These are phyloP conservation scores for Kodamaea restingae DNA, from an alignment of 805 yeast genomes.

Conservation along the genomic window DNA sequence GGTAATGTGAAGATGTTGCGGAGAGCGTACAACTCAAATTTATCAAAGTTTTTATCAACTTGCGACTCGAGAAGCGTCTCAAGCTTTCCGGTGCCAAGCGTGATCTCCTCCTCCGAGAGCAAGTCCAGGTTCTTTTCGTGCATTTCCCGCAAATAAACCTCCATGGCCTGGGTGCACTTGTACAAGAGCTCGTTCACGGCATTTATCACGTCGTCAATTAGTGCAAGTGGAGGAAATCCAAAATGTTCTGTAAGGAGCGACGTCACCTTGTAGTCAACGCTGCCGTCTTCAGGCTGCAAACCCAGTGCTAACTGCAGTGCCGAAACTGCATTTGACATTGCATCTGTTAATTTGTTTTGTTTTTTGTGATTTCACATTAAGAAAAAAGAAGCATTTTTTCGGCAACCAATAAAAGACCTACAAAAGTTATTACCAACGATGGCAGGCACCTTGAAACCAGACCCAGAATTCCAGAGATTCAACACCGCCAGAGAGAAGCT, in stretches of 20 bases:
- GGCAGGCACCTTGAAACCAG: constrained; percentile 45
- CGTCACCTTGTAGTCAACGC: constrained; percentile 23
- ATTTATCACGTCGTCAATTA: constrained; percentile 84
- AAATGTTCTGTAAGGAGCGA: constrained; percentile 75
- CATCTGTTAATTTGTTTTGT: constrained; percentile 1
- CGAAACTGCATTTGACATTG: no score
- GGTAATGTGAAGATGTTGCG: constrained; percentile 77
- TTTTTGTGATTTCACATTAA: no score
- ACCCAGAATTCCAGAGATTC: constrained; percentile 39
- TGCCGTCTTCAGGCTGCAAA: no score
- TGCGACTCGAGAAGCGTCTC: constrained; percentile 72
- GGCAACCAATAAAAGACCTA: constrained; percentile 1
- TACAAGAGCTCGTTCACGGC: constrained; percentile 82
- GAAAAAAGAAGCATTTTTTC: no score
- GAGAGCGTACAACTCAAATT: constrained; percentile 75
- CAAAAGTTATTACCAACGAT: constrained; percentile 14
- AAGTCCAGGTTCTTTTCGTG: constrained; percentile 18
- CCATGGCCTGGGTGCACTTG: constrained; percentile 76
- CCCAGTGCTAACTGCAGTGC: no score
- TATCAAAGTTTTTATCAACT: constrained; percentile 80
- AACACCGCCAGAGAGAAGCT: constrained; percentile 39
- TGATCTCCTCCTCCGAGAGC: constrained; percentile 48
- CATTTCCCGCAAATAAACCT: constrained; percentile 46
- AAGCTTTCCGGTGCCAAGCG: constrained; percentile 73
- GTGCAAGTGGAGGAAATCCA: constrained; percentile 76